phyloP scores from a whole-genome alignment of 208 protist genomes.

The Trypanosoma theileri region DNA sequence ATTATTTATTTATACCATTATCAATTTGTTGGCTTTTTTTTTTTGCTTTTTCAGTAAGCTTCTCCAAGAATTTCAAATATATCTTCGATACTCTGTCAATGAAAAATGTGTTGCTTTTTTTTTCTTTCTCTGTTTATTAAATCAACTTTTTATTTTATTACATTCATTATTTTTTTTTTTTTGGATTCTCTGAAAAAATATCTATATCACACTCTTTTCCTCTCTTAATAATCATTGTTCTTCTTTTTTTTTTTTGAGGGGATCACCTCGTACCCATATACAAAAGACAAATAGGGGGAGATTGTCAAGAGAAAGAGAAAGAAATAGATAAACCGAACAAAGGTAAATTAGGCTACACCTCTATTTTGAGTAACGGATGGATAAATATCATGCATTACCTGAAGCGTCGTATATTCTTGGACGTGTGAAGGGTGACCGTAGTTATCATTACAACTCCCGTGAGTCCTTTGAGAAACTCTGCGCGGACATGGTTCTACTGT shows the following conservation, averaged over 20 bases:
- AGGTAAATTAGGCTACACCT: too few species aligned
- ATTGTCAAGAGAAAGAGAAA: too few species aligned
- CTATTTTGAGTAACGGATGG: too few species aligned
- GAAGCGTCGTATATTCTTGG: constrained; percentile 11
- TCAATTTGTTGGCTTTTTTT: not conserved
- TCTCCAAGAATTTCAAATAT: not conserved
- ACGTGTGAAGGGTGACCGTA: not conserved
- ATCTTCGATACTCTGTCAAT: not conserved
- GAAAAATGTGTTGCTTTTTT: too few species aligned
- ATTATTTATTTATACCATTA: not conserved
- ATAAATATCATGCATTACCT: not conserved
- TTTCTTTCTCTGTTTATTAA: too few species aligned
- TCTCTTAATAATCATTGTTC: constrained; percentile 14
- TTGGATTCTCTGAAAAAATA: too few species aligned
- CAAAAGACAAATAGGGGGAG: not conserved
- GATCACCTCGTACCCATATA: not conserved
- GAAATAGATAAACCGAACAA: too few species aligned
- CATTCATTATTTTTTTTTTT: too few species aligned
- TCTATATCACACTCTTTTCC: constrained; percentile 12
- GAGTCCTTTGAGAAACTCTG: constrained; percentile 9
- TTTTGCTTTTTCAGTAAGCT: constrained; percentile 9
- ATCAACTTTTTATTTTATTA: too few species aligned
- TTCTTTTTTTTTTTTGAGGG: not conserved
- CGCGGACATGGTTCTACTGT: constrained; percentile 14
- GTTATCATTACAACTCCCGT: not conserved